Conservation (phyloP, 2,329 filamentous ascomycete genomes). For the Chaetomium globosum region DNA sequence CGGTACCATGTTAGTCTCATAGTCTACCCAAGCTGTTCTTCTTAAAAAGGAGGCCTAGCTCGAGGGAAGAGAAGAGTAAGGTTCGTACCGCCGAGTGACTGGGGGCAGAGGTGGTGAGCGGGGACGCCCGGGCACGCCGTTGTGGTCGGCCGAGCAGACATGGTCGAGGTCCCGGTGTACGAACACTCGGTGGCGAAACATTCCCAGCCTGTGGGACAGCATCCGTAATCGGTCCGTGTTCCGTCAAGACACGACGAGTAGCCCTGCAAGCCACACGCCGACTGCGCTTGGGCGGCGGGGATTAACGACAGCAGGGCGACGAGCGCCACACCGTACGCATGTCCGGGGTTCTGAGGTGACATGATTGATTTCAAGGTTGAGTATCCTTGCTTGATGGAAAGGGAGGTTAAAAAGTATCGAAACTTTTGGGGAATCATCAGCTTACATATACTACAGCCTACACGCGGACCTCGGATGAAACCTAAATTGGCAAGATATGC, state of each 20-base stretch:
- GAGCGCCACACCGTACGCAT: background rate
- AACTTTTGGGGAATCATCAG: background rate
- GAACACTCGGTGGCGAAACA: background rate
- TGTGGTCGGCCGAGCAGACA: background rate
- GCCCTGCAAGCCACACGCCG: background rate
- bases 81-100: background rate
- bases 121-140: background rate
- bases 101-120: background rate
- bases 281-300: background rate
- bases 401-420: background rate
- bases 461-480: background rate
- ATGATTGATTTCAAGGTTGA: background rate
- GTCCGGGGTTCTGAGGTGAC: background rate
- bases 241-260: background rate
- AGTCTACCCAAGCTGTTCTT: background rate
- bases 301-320: background rate
- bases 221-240: background rate
- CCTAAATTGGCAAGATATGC: background rate
- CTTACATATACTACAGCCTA: background rate
- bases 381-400: background rate
- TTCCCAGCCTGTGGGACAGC: background rate
- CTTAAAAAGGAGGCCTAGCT: background rate
- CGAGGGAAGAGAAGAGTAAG: background rate
- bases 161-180: background rate
- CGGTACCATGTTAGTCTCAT: background rate